Evolutionary conservation across 2,329 filamentous ascomycete genomes (phyloP).

Genomic region (Alternaria hordeiaustralica): DNA sequence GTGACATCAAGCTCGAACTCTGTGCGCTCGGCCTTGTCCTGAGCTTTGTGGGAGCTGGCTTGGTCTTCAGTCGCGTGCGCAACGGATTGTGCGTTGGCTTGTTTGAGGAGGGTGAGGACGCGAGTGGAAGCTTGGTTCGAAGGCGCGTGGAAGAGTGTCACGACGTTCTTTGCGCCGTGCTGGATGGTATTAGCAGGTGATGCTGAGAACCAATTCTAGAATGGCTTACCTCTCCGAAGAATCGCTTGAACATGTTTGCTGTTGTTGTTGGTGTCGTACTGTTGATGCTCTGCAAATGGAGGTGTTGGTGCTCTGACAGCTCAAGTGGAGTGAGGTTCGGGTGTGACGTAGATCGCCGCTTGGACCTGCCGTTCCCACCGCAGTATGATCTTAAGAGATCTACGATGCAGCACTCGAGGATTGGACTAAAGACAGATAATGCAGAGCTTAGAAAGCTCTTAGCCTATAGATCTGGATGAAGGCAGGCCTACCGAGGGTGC

Average conservation of each 20-base stretch:
- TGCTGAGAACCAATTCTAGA: neutral
- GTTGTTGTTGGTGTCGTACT: neutral
- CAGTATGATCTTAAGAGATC: conserved; percentile 4
- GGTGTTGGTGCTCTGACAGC: conserved; percentile 22
- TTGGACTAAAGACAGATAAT: neutral
- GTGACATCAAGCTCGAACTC: conserved; percentile 89
- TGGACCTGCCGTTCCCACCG: conserved; percentile 12
- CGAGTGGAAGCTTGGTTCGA: conserved; percentile 73
- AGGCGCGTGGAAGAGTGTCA: conserved; percentile 95
- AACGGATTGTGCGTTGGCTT: conserved; percentile 73
- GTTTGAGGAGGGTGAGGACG: conserved; percentile 78
- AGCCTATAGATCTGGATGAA: neutral
- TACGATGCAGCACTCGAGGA: neutral
- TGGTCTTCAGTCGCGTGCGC: conserved; percentile 76
- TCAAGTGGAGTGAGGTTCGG: conserved; percentile 27
- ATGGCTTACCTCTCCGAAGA: conserved; percentile 55
- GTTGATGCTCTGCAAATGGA: conserved; percentile 14
- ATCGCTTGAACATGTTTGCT: conserved; percentile 52
- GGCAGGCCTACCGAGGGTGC: neutral
- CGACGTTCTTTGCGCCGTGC: conserved; percentile 70
- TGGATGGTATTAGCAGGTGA: conserved; percentile 16
- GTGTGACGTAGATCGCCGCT: conserved; percentile 37
- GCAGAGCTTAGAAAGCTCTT: neutral
- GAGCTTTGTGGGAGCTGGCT: conserved; percentile 68
- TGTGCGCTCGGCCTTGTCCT: conserved; percentile 65